Conservation (phyloP, 345 rosid species). For the Draba incana region DNA sequence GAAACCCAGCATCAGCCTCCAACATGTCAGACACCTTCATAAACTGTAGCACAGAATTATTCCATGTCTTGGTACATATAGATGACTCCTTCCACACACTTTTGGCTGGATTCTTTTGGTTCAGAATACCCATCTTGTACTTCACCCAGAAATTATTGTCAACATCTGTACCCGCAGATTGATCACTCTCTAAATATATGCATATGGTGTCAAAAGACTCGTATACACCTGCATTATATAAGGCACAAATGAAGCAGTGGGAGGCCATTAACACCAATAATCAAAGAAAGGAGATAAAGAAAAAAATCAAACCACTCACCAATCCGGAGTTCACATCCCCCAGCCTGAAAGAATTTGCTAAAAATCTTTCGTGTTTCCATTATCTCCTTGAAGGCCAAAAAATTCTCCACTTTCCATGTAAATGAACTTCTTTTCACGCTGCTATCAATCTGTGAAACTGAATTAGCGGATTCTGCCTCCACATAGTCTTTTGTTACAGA, state of each 20-base stretch:
- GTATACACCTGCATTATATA: slow-evolving; percentile 84
- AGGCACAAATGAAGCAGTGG: slow-evolving; percentile 39
- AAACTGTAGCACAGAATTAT: slow-evolving; percentile 96
- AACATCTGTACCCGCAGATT: slow-evolving; percentile 82
- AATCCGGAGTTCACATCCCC: slow-evolving; percentile 99
- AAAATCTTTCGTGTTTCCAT: slow-evolving; percentile 99
- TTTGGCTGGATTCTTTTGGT: slow-evolving; percentile 91
- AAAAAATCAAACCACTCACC: slow-evolving; percentile 70
- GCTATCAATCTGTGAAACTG: slow-evolving; percentile 55
- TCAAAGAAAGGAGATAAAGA: slow-evolving; percentile 27
- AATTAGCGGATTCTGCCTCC: slow-evolving; percentile 53
- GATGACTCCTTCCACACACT: slow-evolving; percentile 99
- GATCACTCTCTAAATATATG: slow-evolving; percentile 98
- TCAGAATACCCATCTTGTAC: slow-evolving; percentile 96
- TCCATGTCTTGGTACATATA: slow-evolving; percentile 99
- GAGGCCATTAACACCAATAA: slow-evolving; percentile 34
- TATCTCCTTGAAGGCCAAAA: slow-evolving; percentile 93
- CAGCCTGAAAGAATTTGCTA: slow-evolving; percentile 99
- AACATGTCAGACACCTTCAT: slow-evolving; percentile 99
- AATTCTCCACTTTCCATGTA: slow-evolving; percentile 99
- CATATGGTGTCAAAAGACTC: slow-evolving; percentile 99
- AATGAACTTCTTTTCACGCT: slow-evolving; percentile 79
- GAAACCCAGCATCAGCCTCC: slow-evolving; percentile 99
- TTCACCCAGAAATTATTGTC: slow-evolving; percentile 99
- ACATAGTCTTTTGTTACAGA: slow-evolving; percentile 74